phyloP scores from a whole-genome alignment of 805 yeast genomes.

The Candida pseudoglaebosa region DNA sequence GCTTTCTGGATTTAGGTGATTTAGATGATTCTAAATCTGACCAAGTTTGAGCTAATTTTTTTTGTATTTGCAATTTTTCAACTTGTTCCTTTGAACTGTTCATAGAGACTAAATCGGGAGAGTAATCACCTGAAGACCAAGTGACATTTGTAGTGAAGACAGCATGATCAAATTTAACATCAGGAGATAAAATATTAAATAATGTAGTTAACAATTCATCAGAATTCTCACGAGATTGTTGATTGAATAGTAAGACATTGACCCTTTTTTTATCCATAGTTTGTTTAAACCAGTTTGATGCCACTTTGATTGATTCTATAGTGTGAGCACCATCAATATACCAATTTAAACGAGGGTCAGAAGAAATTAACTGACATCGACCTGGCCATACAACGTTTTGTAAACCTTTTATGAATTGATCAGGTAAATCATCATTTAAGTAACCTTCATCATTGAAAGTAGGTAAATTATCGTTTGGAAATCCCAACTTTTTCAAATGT shows the following conservation, averaged over 20 bases:
- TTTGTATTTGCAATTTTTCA: slow-evolving; percentile 78
- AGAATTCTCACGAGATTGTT: slow-evolving; percentile 85
- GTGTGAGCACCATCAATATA: slow-evolving; percentile 96
- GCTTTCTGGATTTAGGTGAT: slow-evolving; percentile 28
- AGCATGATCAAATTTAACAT: slow-evolving; percentile 62
- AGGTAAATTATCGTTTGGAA: slow-evolving; percentile 22
- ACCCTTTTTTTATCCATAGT: slow-evolving; percentile 28
- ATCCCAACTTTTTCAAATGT: slow-evolving; percentile 52
- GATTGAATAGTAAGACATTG: slow-evolving; percentile 75
- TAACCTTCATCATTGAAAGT: slow-evolving; percentile 13
- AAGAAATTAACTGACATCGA: slow-evolving; percentile 72
- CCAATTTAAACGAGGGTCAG: slow-evolving; percentile 56
- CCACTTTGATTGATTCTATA: slow-evolving; percentile 76
- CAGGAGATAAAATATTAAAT: slow-evolving; percentile 36
- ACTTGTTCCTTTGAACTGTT: slow-evolving; percentile 78
- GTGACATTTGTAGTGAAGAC: slow-evolving; percentile 90
- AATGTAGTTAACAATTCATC: slow-evolving; percentile 56
- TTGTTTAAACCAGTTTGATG: slow-evolving; percentile 69
- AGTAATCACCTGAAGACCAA: slow-evolving; percentile 78
- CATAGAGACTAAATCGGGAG: slow-evolving; percentile 78
- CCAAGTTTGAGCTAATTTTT: slow-evolving; percentile 71
- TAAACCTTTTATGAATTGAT: slow-evolving; percentile 54
- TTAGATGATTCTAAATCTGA: slow-evolving; percentile 29
- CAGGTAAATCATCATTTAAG: slow-evolving; percentile 37
- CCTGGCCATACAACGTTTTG: slow-evolving; percentile 87